Conservation (phyloP, 1,284 basidiomycete genomes). For the Malassezia obtusa region DNA sequence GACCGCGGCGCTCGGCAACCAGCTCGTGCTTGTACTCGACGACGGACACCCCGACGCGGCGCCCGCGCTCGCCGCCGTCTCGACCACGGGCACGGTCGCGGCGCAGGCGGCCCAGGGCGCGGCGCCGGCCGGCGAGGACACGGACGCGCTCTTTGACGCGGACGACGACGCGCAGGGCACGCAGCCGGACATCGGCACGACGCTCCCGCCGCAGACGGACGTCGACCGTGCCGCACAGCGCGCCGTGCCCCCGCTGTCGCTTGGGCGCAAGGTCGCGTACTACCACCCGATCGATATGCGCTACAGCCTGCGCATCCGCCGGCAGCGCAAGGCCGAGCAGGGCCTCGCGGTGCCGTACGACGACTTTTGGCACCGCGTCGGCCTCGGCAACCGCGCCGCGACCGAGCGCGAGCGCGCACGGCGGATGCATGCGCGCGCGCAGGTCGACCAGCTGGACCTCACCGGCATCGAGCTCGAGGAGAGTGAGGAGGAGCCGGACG, state of each 20-base stretch:
- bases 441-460: slow-evolving; percentile 28
- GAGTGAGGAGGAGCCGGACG: slow-evolving; percentile 18
- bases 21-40: slow-evolving; percentile 33
- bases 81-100: slow-evolving; percentile 19
- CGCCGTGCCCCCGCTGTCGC: slow-evolving; percentile 17
- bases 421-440: slow-evolving; percentile 21
- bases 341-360: slow-evolving; percentile 19
- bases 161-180: neutral
- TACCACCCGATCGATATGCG: slow-evolving; percentile 41
- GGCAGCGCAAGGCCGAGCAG: slow-evolving; percentile 22
- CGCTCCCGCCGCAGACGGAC: slow-evolving; percentile 28
- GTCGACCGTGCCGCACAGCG: slow-evolving; percentile 26
- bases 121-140: slow-evolving; percentile 6
- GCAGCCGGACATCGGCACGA: slow-evolving; percentile 10
- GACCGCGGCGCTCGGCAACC: slow-evolving; percentile 22
- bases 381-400: slow-evolving; percentile 27
- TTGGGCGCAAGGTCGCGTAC: slow-evolving; percentile 34
- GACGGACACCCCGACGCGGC: slow-evolving; percentile 32
- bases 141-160: neutral
- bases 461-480: slow-evolving; percentile 25
- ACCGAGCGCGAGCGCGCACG: slow-evolving; percentile 23
- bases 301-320: slow-evolving; percentile 36
- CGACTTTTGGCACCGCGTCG: slow-evolving; percentile 37
- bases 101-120: slow-evolving; percentile 22
- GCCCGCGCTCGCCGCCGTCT: slow-evolving; percentile 24